Percentiles rank a stretch among this genome's conserved stretches.
phyloP scores from a whole-genome alignment of 192 early-diverging fungal genomes.

The Backusella mclennaniae region DNA sequence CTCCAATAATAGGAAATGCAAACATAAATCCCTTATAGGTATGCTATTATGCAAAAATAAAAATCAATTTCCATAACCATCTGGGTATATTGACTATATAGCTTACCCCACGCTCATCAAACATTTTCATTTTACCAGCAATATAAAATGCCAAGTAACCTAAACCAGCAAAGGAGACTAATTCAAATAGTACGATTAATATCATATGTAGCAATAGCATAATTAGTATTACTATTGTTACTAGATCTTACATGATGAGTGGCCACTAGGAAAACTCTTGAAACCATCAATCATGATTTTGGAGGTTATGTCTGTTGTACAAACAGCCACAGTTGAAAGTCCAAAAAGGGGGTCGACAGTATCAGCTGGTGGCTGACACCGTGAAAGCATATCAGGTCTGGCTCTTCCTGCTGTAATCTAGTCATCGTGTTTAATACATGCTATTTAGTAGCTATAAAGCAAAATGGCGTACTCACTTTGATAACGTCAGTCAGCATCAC shows the following conservation, averaged over 20 bases:
- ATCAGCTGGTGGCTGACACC: slow-evolving; percentile 42
- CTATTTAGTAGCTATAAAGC: neutral
- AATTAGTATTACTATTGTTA: neutral
- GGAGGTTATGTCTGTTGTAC: slow-evolving; percentile 45
- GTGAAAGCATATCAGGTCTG: slow-evolving; percentile 52
- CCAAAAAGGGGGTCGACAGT: slow-evolving; percentile 53
- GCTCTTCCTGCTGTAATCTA: slow-evolving; percentile 50
- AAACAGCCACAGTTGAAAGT: slow-evolving; percentile 58
- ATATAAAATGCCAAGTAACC: slow-evolving; percentile 67
- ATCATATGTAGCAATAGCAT: neutral
- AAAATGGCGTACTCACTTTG: slow-evolving; percentile 22
- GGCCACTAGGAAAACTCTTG: slow-evolving; percentile 87
- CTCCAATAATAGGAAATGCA: slow-evolving; percentile 35
- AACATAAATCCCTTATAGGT: slow-evolving; percentile 69
- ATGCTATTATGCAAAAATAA: slow-evolving; percentile 25
- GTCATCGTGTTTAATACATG: neutral
- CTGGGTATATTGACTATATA: neutral
- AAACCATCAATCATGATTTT: slow-evolving; percentile 70
- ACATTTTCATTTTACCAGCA: slow-evolving; percentile 70
- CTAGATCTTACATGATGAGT: slow-evolving; percentile 65
- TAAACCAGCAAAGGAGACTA: slow-evolving; percentile 71
- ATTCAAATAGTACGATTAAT: neutral
- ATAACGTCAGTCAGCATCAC: slow-evolving; percentile 48
- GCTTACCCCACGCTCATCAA: slow-evolving; percentile 54
- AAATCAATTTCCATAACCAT: too few relatives aligned